Evolutionary conservation across 208 protist genomes (phyloP).

Genomic region (Wallacemonas sp.): DNA sequence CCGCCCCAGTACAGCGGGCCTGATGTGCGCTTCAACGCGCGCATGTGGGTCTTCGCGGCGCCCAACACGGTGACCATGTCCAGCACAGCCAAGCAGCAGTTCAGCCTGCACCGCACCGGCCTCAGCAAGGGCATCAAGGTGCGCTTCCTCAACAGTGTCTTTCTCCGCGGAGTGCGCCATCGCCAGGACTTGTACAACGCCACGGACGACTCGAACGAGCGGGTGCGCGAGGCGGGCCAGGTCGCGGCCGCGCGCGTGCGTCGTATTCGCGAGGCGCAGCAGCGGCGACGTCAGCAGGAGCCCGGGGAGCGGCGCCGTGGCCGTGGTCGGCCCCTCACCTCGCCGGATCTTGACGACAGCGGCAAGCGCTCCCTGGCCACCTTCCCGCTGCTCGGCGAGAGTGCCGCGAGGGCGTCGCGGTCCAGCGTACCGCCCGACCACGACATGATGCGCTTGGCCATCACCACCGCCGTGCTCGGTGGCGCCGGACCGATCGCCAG

Average conservation of each 20-base stretch:
- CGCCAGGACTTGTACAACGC: conserved; percentile 63
- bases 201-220: conserved; percentile 31
- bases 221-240: conserved; percentile 32
- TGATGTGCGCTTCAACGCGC: conserved; percentile 62
- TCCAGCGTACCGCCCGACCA: too few relatives aligned
- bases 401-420: too few relatives aligned
- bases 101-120: conserved; percentile 5
- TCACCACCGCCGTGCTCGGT: neutral
- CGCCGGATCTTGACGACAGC: conserved; percentile 5
- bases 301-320: neutral
- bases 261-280: conserved; percentile 22
- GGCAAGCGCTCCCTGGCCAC: neutral
- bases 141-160: conserved; percentile 36
- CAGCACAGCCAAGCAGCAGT: conserved; percentile 6
- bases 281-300: conserved; percentile 16
- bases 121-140: conserved; percentile 19
- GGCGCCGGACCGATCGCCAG: neutral
- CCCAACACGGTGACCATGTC: conserved; percentile 66
- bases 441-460: neutral
- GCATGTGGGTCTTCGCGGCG: conserved; percentile 75
- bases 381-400: neutral
- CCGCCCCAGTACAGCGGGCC: conserved; percentile 59
- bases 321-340: neutral
- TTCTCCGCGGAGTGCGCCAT: conserved; percentile 53
- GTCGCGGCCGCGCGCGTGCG: conserved; percentile 36